Conservation (phyloP, 345 rosid genomes). For the Citropsis articulata region DNA sequence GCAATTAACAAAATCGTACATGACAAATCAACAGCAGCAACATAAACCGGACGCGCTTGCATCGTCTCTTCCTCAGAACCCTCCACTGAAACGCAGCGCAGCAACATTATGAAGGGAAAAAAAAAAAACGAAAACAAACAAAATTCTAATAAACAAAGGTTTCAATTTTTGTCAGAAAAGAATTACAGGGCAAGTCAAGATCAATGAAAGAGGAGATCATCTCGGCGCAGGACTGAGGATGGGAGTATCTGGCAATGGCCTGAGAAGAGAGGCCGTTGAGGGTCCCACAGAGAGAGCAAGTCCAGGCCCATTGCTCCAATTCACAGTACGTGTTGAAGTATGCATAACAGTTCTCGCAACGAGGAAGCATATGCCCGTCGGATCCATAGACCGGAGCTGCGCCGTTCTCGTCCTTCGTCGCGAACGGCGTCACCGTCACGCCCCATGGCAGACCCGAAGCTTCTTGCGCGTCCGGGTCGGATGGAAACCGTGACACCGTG, state of each 20-base stretch:
- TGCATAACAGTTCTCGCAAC: constrained; percentile 91
- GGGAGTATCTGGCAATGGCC: constrained; percentile 77
- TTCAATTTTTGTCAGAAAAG: not conserved
- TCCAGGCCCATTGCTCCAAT: constrained; percentile 98
- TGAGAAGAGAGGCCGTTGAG: constrained; percentile 78
- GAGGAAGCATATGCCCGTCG: constrained; percentile 75
- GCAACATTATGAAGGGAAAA: not conserved
- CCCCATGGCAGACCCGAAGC: constrained; percentile 94
- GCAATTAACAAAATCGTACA: constrained; percentile 48
- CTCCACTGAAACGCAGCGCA: constrained; percentile 44
- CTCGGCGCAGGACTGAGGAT: constrained; percentile 73
- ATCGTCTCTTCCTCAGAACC: constrained; percentile 75
- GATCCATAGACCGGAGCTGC: constrained; percentile 72
- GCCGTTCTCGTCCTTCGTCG: constrained; percentile 84
- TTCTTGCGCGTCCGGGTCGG: constrained; percentile 74
- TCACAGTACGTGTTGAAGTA: constrained; percentile 95
- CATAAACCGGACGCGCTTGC: constrained; percentile 89
- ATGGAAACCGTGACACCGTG: constrained; percentile 76
- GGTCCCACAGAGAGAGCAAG: constrained; percentile 82
- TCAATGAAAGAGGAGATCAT: constrained; percentile 92
- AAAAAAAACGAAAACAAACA: not conserved
- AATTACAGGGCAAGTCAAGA: constrained; percentile 78
- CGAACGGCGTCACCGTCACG: constrained; percentile 80
- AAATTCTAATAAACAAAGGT: not conserved
- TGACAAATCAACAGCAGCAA: constrained; percentile 89